phyloP scores from a whole-genome alignment of 306 rosid genomes.

The Alnus rubra region DNA sequence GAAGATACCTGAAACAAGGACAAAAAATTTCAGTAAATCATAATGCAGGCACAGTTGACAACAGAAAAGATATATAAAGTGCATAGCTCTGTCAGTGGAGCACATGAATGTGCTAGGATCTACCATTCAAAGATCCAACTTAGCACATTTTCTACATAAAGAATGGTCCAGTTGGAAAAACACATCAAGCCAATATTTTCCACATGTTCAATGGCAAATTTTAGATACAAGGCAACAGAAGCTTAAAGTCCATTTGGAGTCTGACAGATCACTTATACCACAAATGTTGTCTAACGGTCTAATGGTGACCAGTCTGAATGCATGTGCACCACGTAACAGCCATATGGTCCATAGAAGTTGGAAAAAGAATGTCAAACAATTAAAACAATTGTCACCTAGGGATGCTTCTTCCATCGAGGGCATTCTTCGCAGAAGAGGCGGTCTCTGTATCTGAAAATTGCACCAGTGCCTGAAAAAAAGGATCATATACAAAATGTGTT shows the following conservation, averaged over 20 bases:
- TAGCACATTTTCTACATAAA: slow-evolving; percentile 5
- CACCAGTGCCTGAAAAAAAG: slow-evolving; percentile 74
- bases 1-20: slow-evolving; percentile 67
- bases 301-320: slow-evolving; percentile 18
- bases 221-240: neutral
- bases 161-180: slow-evolving; percentile 9
- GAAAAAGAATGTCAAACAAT: slow-evolving; percentile 46
- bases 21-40: slow-evolving; percentile 11
- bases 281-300: slow-evolving; percentile 9
- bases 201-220: slow-evolving; percentile 3
- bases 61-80: neutral
- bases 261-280: neutral
- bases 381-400: slow-evolving; percentile 80
- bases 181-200: slow-evolving; percentile 19
- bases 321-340: slow-evolving; percentile 32
- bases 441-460: slow-evolving; percentile 97
- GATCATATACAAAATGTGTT: slow-evolving; percentile 33
- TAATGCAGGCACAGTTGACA: slow-evolving; percentile 20
- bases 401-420: slow-evolving; percentile 96
- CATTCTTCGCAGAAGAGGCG: slow-evolving; percentile 92
- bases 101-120: slow-evolving; percentile 14
- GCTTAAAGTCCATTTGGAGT: slow-evolving; percentile 15
- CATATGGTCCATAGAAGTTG: slow-evolving; percentile 33
- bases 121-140: slow-evolving; percentile 6
- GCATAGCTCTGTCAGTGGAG: neutral